Conservation (phyloP, 176 grass and related monocot species). For the Themeda triandra region DNA sequence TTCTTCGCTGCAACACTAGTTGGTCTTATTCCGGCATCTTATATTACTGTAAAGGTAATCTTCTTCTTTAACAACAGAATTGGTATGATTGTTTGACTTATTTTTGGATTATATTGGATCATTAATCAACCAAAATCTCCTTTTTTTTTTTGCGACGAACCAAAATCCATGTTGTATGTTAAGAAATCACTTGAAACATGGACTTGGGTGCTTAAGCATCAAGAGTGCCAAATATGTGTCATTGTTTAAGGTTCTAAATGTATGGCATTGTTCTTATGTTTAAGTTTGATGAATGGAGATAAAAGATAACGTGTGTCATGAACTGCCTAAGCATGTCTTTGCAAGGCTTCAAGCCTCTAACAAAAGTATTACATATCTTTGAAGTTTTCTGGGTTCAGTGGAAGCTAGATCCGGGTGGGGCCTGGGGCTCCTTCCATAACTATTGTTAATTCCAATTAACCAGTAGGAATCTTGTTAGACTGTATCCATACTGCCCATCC, state of each 20-base stretch:
- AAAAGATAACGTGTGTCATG: not conserved
- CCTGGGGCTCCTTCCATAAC: not conserved
- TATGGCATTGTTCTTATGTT: not conserved
- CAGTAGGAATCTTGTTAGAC: not conserved
- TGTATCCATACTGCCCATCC: not conserved
- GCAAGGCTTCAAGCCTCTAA: not conserved
- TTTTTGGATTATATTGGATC: not conserved
- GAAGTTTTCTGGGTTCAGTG: slow-evolving; percentile 11
- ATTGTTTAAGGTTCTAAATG: slow-evolving; percentile 5
- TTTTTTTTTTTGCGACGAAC: too few relatives aligned
- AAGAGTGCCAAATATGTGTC: not conserved
- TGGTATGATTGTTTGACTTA: slow-evolving; percentile 6
- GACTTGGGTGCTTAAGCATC: not conserved
- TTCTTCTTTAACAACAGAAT: not conserved
- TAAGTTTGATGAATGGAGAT: not conserved
- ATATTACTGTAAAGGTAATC: slow-evolving; percentile 93
- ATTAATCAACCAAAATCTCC: not conserved
- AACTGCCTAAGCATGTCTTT: not conserved
- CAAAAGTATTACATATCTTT: not conserved
- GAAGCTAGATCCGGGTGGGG: not conserved
- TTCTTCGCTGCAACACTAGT: slow-evolving; percentile 93
- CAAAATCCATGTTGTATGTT: not conserved
- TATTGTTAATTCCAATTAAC: not conserved
- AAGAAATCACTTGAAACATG: not conserved
- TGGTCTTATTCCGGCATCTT: slow-evolving; percentile 89